Conservation (phyloP, 2,329 filamentous ascomycete species). For the Penicillium sumatraense region DNA sequence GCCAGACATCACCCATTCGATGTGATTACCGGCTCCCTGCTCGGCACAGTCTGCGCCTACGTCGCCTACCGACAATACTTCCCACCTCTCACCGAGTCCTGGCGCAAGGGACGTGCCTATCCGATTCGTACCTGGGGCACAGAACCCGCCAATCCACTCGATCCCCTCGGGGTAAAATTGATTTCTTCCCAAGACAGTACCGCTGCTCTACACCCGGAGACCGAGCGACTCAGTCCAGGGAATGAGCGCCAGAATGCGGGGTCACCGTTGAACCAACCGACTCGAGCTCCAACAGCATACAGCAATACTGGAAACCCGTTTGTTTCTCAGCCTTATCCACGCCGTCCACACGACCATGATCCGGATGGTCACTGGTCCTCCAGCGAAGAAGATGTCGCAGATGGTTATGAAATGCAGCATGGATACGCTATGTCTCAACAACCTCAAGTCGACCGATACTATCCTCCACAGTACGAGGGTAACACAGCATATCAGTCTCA, state of each 20-base stretch:
- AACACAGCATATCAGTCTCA: slow-evolving; percentile 37
- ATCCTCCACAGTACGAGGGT: slow-evolving; percentile 26
- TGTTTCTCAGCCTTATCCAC: slow-evolving; percentile 29
- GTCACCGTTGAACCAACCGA: slow-evolving; percentile 4
- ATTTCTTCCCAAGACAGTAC: slow-evolving; percentile 21
- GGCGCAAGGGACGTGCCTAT: slow-evolving; percentile 63
- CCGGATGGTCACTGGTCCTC: slow-evolving; percentile 40
- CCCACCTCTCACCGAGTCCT: slow-evolving; percentile 58
- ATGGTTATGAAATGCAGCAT: slow-evolving; percentile 44
- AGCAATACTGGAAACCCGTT: slow-evolving; percentile 29
- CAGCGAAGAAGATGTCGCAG: slow-evolving; percentile 40
- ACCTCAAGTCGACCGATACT: slow-evolving; percentile 18
- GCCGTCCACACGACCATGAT: slow-evolving; percentile 34
- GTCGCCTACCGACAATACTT: slow-evolving; percentile 64
- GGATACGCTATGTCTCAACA: slow-evolving; percentile 32
- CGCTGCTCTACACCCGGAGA: slow-evolving; percentile 35
- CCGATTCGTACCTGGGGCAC: slow-evolving; percentile 63
- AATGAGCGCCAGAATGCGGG: slow-evolving; percentile 3
- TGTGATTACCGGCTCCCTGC: slow-evolving; percentile 59
- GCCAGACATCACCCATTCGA: slow-evolving; percentile 66
- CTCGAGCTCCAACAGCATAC: slow-evolving; percentile 23
- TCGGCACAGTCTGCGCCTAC: slow-evolving; percentile 59
- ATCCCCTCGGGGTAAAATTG: slow-evolving; percentile 15
- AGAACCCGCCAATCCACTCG: slow-evolving; percentile 38
- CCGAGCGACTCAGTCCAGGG: slow-evolving; percentile 27